Conservation (phyloP, 257 asterid genomes). For the Solanum dulcamara region DNA sequence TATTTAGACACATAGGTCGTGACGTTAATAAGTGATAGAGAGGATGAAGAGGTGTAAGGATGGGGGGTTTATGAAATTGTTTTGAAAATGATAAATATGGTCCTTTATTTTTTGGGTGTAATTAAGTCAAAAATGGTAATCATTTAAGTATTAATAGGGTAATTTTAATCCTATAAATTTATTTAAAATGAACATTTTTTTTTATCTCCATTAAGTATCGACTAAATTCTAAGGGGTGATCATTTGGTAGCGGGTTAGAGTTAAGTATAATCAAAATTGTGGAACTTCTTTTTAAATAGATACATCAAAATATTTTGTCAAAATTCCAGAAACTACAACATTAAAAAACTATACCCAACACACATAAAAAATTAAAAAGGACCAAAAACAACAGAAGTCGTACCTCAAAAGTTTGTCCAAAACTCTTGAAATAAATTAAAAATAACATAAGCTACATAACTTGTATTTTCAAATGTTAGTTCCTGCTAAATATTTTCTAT, state of each 20-base stretch:
- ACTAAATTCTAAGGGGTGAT: too few species aligned
- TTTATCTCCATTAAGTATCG: not conserved
- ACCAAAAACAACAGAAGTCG: not conserved
- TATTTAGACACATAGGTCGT: slow-evolving; percentile 18
- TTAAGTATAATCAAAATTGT: not conserved
- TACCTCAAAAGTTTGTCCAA: too few species aligned
- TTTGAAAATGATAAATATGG: not conserved
- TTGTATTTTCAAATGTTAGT: not conserved
- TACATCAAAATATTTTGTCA: not conserved
- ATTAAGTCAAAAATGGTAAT: not conserved
- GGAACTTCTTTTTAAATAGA: not conserved
- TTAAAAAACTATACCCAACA: not conserved
- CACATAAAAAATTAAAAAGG: not conserved
- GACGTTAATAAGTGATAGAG: slow-evolving; percentile 9
- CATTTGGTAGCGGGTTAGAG: too few species aligned
- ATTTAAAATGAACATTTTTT: too few species aligned
- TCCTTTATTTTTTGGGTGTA: not conserved
- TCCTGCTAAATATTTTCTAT: not conserved
- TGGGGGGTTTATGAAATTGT: not conserved
- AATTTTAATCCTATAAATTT: not conserved
- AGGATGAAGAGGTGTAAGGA: not conserved
- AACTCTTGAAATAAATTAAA: too few species aligned
- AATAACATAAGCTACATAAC: not conserved
- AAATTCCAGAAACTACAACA: not conserved
- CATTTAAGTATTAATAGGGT: not conserved